Conservation (phyloP, 129 eudicot species). For the Silybum marianum region DNA sequence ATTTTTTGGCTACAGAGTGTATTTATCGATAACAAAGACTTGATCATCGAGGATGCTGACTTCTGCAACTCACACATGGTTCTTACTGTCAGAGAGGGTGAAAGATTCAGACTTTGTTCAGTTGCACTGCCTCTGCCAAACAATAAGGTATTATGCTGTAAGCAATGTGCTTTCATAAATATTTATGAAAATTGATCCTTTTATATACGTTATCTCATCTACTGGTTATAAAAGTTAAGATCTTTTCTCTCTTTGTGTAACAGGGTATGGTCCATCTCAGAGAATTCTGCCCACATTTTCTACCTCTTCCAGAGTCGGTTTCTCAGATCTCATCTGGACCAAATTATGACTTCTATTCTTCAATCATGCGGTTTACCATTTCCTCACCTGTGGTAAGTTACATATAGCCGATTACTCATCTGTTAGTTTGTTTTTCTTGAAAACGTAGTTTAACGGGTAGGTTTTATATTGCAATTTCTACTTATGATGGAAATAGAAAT, state of each 20-base stretch:
- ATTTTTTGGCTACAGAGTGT: conserved; percentile 51
- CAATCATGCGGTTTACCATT: conserved; percentile 81
- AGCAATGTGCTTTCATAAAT: background rate
- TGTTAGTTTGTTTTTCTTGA: conserved; percentile 6
- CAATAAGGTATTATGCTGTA: conserved; percentile 46
- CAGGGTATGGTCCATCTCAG: conserved; percentile 63
- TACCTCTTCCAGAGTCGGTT: conserved; percentile 81
- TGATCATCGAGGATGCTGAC: conserved; percentile 79
- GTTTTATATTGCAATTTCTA: background rate
- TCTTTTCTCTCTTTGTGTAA: conserved; percentile 20
- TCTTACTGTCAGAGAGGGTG: conserved; percentile 57
- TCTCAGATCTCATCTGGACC: conserved; percentile 88
- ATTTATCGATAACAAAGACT: conserved; percentile 54
- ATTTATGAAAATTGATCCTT: background rate
- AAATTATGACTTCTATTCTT: conserved; percentile 83
- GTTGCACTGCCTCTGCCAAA: conserved; percentile 58
- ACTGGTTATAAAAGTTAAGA: background rate
- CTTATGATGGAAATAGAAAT: background rate
- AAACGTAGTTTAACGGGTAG: background rate
- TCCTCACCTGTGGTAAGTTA: conserved; percentile 86
- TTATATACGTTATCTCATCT: background rate
- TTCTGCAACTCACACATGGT: conserved; percentile 71
- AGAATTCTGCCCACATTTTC: conserved; percentile 59
- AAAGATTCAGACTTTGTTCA: conserved; percentile 62
- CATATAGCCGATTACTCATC: conserved; percentile 5